Evolutionary conservation across 148 eudicot species (phyloP).

Genomic region (Chenopodium suecicum): DNA sequence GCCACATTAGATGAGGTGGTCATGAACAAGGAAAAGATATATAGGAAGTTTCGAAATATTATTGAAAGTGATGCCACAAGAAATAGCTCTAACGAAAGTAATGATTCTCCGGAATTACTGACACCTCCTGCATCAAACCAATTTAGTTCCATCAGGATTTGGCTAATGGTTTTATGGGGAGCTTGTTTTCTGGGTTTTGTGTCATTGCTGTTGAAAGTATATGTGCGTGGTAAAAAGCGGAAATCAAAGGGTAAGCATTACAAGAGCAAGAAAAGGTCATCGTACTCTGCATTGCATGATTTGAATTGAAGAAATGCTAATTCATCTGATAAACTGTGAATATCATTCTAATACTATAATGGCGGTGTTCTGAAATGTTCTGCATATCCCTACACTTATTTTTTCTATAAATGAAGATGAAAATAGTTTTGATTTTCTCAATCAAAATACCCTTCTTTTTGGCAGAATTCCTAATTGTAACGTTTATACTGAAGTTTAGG

Average conservation of each 20-base stretch:
- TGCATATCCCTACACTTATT: not conserved
- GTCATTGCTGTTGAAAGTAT: constrained; percentile 40
- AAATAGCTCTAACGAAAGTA: constrained; percentile 17
- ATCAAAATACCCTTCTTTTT: not conserved
- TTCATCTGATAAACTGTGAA: constrained; percentile 30
- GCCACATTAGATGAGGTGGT: constrained; percentile 20
- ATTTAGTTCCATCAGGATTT: constrained; percentile 50
- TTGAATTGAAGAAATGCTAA: constrained; percentile 49
- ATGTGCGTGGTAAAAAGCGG: constrained; percentile 46
- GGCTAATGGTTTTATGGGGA: constrained; percentile 64
- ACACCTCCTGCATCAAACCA: constrained; percentile 31
- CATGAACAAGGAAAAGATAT: constrained; percentile 25
- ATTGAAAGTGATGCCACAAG: constrained; percentile 25
- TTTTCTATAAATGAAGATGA: not conserved
- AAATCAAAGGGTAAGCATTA: constrained; percentile 55
- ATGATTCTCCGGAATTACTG: constrained; percentile 34
- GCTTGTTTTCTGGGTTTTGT: constrained; percentile 56
- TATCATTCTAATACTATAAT: not conserved
- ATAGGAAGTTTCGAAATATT: constrained; percentile 42
- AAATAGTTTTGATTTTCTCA: not conserved
- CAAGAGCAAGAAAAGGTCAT: constrained; percentile 55
- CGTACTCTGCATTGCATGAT: constrained; percentile 44
- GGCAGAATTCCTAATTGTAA: not conserved
- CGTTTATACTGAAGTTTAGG: not conserved
- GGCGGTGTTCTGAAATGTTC: not conserved